Evolutionary conservation across 202 grass and related monocot genomes (phyloP).

Genomic region (Digitaria exilis): DNA sequence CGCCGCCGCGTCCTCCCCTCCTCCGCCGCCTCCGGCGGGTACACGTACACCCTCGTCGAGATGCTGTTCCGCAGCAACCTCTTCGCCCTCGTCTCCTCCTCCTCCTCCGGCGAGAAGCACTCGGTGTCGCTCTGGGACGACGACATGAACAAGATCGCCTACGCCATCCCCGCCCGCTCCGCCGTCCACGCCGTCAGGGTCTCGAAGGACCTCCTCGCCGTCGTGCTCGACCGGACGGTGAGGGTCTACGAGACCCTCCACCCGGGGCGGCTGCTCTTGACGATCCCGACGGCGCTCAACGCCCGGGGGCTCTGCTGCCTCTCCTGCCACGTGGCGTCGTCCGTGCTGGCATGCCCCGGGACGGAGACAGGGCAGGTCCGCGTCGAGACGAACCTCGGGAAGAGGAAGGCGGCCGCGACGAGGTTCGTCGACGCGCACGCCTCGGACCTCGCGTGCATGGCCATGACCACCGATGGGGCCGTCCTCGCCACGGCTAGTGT

Average conservation of each 20-base stretch:
- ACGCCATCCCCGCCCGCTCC: slow-evolving; percentile 40
- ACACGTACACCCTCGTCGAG: slow-evolving; percentile 52
- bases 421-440: slow-evolving; percentile 64
- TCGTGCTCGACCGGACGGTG: slow-evolving; percentile 55
- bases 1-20: background rate
- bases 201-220: slow-evolving; percentile 45
- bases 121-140: slow-evolving; percentile 59
- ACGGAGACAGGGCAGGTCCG: slow-evolving; percentile 48
- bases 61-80: slow-evolving; percentile 58
- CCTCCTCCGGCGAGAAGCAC: slow-evolving; percentile 2
- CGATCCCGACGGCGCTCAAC: slow-evolving; percentile 54
- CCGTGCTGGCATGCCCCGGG: slow-evolving; percentile 65
- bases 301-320: slow-evolving; percentile 71
- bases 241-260: slow-evolving; percentile 48
- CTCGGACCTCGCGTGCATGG: slow-evolving; percentile 63
- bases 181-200: slow-evolving; percentile 49
- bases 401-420: slow-evolving; percentile 2
- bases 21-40: slow-evolving; percentile 8
- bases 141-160: background rate
- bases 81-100: slow-evolving; percentile 43
- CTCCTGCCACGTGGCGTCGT: slow-evolving; percentile 7
- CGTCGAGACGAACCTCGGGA: slow-evolving; percentile 42
- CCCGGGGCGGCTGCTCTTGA: slow-evolving; percentile 33
- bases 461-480: slow-evolving; percentile 67
- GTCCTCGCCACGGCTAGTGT: slow-evolving; percentile 73